Conservation (phyloP, 495 filamentous ascomycete species). For the Aspergillus indologenus region DNA sequence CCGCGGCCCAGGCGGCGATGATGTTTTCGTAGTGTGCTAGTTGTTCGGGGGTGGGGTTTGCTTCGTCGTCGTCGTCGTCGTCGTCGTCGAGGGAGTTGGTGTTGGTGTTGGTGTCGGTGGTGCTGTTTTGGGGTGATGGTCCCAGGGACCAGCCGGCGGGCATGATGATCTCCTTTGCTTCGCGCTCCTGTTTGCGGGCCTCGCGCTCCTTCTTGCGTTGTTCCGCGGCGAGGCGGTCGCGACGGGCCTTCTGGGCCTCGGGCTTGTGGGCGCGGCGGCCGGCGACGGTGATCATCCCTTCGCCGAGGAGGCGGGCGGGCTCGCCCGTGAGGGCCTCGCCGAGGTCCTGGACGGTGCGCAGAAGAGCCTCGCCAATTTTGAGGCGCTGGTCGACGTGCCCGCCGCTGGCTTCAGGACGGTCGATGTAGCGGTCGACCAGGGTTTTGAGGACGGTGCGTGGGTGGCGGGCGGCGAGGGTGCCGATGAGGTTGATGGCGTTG, state of each 20-base stretch:
- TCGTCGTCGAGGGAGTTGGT: constrained; percentile 31
- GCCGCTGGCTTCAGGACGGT: constrained; percentile 52
- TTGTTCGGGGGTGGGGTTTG: constrained; percentile 43
- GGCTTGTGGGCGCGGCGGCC: constrained; percentile 58
- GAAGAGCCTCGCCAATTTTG: constrained; percentile 68
- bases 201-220: constrained; percentile 42
- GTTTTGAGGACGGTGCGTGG: constrained; percentile 62
- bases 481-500: constrained; percentile 64
- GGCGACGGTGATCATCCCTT: constrained; percentile 64
- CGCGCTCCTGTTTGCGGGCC: constrained; percentile 25
- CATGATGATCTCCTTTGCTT: constrained; percentile 22
- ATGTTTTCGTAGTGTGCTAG: constrained; percentile 59
- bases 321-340: constrained; percentile 60
- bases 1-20: constrained; percentile 70
- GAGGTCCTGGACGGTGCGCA: constrained; percentile 65
- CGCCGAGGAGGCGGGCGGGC: constrained; percentile 51
- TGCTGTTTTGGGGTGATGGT: not conserved
- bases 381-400: constrained; percentile 60
- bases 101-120: constrained; percentile 19
- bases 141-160: constrained; percentile 19
- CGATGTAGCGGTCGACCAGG: constrained; percentile 67
- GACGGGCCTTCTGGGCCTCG: constrained; percentile 52
- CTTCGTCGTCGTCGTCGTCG: constrained; percentile 39
- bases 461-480: constrained; percentile 61
- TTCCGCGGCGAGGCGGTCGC: constrained; percentile 47